Base-by-base conservation (phyloP, 2,329 filamentous ascomycete species). In the Sporothrix brunneoviolacea region DNA sequence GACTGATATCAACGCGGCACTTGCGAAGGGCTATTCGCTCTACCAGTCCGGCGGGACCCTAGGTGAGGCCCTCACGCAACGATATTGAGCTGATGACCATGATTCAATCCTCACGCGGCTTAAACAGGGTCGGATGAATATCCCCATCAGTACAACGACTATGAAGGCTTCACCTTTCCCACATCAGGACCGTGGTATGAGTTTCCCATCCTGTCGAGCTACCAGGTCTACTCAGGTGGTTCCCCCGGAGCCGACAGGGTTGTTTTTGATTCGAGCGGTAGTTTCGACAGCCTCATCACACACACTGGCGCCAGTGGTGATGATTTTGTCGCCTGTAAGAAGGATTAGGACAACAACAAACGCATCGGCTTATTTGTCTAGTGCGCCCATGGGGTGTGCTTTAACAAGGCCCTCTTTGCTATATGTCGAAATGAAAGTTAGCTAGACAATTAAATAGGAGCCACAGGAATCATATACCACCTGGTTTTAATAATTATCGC, bases 231-330 rank as follows among this genome's bases (percentile, higher is more conserved):
- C 57, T 61, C 59, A 5, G 69, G 70, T 22, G 79, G 80, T 21
- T 76, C 75, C 3, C 81, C 82, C 0, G 81, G 82, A 28, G 65
- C 82, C 7, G 81, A 84, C 62, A 75, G 82, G 35, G 77, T 84
- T 48, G 66, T 85, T 28, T 80, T 85, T 64, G 82, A 81, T 60
- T 66, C 58, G 0, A 54, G 66, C n/a, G 73, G 80, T 36, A 53
- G 69, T 32, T 71, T 76, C 43, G 80, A 82, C 35, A 74, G 75
- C 24, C 65, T 78, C 28, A 83, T 86, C 57, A 86, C 82, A 1
- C 82, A 86, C 60, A 82, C 76, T 16, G 82, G 82, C 10, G 81
- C 81, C 13, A 77, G 73, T 54, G 78, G 77, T 4, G 77, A 84
- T 60, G 67, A 75, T 62, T 86, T 86, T 65, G 78, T 84, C 52